Evolutionary conservation across 805 yeast genomes (phyloP).

Genomic region (Lachancea fermentati): DNA sequence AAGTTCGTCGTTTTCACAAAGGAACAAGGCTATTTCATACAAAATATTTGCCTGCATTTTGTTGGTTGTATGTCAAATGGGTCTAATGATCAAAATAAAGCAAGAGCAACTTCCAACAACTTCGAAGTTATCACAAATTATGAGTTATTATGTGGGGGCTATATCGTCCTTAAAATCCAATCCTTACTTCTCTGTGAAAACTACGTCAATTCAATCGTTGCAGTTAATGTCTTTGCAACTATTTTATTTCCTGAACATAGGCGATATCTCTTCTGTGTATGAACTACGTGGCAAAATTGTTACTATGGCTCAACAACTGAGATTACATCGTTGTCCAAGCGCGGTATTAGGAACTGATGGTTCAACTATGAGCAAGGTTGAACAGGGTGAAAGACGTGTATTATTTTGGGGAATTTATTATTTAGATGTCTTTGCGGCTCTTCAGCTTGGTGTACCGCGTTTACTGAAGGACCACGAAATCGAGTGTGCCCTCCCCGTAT

Average conservation of each 20-base stretch:
- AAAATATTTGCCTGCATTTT: constrained; percentile 28
- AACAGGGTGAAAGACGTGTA: constrained; percentile 77
- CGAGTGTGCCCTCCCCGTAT: constrained; percentile 79
- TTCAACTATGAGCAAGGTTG: constrained; percentile 55
- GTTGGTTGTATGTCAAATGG: constrained; percentile 28
- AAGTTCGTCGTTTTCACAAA: constrained; percentile 12
- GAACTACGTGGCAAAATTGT: constrained; percentile 69
- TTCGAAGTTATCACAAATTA: constrained; percentile 15
- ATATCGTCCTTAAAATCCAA: constrained; percentile 58
- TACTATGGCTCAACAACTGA: constrained; percentile 78
- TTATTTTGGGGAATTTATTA: constrained; percentile 81
- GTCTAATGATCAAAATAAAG: constrained; percentile 24
- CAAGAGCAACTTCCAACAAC: constrained; percentile 10
- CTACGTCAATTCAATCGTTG: constrained; percentile 61
- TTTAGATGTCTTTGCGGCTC: constrained; percentile 68
- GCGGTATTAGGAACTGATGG: constrained; percentile 69
- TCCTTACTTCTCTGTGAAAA: constrained; percentile 49
- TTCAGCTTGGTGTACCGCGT: constrained; percentile 78
- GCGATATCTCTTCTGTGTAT: constrained; percentile 70
- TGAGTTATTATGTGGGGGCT: constrained; percentile 48
- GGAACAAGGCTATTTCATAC: constrained; percentile 21
- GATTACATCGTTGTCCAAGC: constrained; percentile 82
- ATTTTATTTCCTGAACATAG: constrained; percentile 64
- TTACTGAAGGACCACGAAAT: constrained; percentile 73
- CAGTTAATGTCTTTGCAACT: constrained; percentile 66